Evolutionary conservation across 2,329 filamentous ascomycete species (phyloP).

Genomic region (Sordariomycetes sp.): DNA sequence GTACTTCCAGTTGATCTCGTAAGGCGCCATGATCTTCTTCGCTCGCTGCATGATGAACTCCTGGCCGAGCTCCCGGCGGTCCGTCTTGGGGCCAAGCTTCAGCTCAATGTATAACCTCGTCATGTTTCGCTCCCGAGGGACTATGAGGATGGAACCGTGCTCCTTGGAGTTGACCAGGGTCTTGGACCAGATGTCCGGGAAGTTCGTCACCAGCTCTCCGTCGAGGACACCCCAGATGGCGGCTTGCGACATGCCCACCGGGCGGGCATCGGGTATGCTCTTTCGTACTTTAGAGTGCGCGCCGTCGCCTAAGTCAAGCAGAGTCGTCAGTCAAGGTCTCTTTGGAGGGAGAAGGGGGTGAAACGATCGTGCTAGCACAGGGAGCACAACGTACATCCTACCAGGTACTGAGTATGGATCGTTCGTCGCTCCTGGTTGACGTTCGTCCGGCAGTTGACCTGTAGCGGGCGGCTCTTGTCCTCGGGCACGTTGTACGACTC

Average conservation of each 20-base stretch:
- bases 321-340: slow-evolving; percentile 1
- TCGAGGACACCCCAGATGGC: slow-evolving; percentile 60
- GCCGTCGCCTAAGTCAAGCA: slow-evolving; percentile 39
- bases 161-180: slow-evolving; percentile 54
- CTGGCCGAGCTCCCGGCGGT: slow-evolving; percentile 32
- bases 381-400: slow-evolving; percentile 41
- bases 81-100: slow-evolving; percentile 28
- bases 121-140: slow-evolving; percentile 60
- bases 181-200: slow-evolving; percentile 66
- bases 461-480: slow-evolving; percentile 26
- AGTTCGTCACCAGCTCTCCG: slow-evolving; percentile 56
- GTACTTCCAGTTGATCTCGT: slow-evolving; percentile 41
- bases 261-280: slow-evolving; percentile 42
- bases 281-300: slow-evolving; percentile 58
- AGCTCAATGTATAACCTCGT: slow-evolving; percentile 49
- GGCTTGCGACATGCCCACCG: slow-evolving; percentile 38
- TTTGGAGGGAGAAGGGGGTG: neutral
- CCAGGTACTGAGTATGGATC: slow-evolving; percentile 47
- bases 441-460: slow-evolving; percentile 36
- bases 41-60: slow-evolving; percentile 60
- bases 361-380: neutral
- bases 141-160: slow-evolving; percentile 58
- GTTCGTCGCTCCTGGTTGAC: slow-evolving; percentile 34
- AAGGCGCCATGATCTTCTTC: slow-evolving; percentile 45
- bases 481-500: slow-evolving; percentile 37